Evolutionary conservation across 768 basidiomycete genomes (phyloP), one percentile per base, ranked within the genome.

Genomic region (Porpolomopsis calyptriformis): DNA sequence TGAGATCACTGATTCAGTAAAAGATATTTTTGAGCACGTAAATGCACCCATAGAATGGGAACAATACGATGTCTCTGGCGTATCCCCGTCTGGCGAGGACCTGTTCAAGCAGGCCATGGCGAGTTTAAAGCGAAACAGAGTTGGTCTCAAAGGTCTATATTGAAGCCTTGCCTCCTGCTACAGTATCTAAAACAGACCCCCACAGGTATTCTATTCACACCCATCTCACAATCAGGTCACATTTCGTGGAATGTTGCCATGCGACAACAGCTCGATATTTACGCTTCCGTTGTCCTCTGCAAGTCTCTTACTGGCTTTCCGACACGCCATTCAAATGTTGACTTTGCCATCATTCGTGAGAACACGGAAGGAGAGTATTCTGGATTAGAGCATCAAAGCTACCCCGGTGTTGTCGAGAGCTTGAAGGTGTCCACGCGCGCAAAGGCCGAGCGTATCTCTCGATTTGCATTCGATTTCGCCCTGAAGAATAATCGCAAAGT

Each of bases 291-390:
- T 55, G 92, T 97, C 44, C 77, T 98, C 44, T 98, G 94, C 82
- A 98, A 98, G 68, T 91, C 94, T 38, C 79, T 98, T 43, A 89
- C 91, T 10, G 96, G 96, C 43, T 81, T 90, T 69, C 86, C 93
- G 35, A 98, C 96, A 29, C 85, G 96, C 52, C 96, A 99, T 67
- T 73, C 80, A 49, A 87, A 94, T 60, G 96, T 99, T 60, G 94
- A 99, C 68, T 96, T 97, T 63, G 93, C 89, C 58, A 93, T 99
- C 65, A 97, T 99, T 60, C 91, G 96, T 67, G 96, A 99, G 67
- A 99, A 99, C 71, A 99, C 96, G 12, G 96, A 99, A 74, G 96
- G 96, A 53, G 96, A 99, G 71, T 99, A 99, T 70, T 96, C 93
- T 52, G 96, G 96, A 39, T 70, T 99, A 50, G 96, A 99, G 64